phyloP scores from a whole-genome alignment of 2,329 filamentous ascomycete genomes.

The Diplodia intermedia region DNA sequence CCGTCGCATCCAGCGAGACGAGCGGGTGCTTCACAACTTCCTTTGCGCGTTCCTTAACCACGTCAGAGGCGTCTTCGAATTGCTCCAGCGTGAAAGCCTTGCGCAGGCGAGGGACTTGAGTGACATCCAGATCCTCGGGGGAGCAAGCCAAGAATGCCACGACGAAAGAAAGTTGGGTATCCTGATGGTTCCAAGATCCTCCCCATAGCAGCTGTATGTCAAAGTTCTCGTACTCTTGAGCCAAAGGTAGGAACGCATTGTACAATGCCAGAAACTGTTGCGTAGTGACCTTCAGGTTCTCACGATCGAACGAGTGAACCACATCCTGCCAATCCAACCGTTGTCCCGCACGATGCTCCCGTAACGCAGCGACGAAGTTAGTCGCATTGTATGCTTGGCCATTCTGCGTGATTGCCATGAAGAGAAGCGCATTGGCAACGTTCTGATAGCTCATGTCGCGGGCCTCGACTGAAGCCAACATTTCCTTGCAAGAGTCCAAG shows the following conservation, averaged over 20 bases:
- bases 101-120: slow-evolving; percentile 81
- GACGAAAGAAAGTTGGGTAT: slow-evolving; percentile 93
- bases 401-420: slow-evolving; percentile 66
- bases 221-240: slow-evolving; percentile 67
- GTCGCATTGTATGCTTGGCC: slow-evolving; percentile 72
- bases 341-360: slow-evolving; percentile 62
- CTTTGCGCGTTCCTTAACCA: slow-evolving; percentile 66
- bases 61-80: slow-evolving; percentile 66
- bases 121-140: slow-evolving; percentile 79
- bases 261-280: slow-evolving; percentile 84
- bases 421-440: slow-evolving; percentile 80
- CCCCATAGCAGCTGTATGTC: slow-evolving; percentile 93
- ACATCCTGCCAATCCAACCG: slow-evolving; percentile 72
- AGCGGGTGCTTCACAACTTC: slow-evolving; percentile 82
- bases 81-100: slow-evolving; percentile 74
- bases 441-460: slow-evolving; percentile 80
- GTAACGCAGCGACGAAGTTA: slow-evolving; percentile 67
- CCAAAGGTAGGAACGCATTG: slow-evolving; percentile 76
- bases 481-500: slow-evolving; percentile 71
- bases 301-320: slow-evolving; percentile 80
- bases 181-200: slow-evolving; percentile 81
- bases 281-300: slow-evolving; percentile 75
- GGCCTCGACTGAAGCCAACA: slow-evolving; percentile 62
- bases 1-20: slow-evolving; percentile 84
- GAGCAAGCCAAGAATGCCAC: slow-evolving; percentile 81